Evolutionary conservation across 495 filamentous ascomycete genomes (phyloP), one percentile per base, ranked within the genome.

Genomic region (Recurvomyces mirabilis): DNA sequence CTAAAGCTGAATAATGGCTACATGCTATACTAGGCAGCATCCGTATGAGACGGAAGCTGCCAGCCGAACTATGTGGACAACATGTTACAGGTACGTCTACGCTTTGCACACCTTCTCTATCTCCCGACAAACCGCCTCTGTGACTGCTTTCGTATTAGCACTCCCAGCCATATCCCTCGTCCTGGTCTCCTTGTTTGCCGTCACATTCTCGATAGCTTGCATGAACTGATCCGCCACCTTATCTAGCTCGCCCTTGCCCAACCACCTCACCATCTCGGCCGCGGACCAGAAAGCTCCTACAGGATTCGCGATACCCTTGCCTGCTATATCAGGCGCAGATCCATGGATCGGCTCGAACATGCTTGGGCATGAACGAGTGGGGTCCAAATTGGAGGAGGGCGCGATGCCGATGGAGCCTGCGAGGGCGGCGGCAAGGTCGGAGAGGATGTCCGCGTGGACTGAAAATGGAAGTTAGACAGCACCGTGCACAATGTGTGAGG

Each of bases 271-370:
- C 79, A 82, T 84, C 58, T 82, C 78, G 1, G 73, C 72, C 4
- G 70, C 75, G 3, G 73, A 77, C 79, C 78, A 82, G 58, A 84
- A 78, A 0, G 78, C 79, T 6, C 70, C 80, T 0, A 85, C 70
- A 0, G 81, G 80, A 57, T 87, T 85, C 10, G 81, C 81, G 28
- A 82, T 65, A 0, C 79, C 79, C 58, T 77, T 78, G 0, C 81
- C 80, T 1, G 77, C 75, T 42, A 87, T 83, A 51, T 84, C 81
- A 12, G 79, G 79, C 1, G 77, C 77, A n/a, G 69, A 73, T 6
- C 77, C 76, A 48, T 81, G 77, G 34, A 81, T 79, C 0, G 76
- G 76, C 67, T 80, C 76, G 48, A 82, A 82, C 71, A 82, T 78
- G 35, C 68, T 73, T 1, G 78, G 77, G 43, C 71, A 65, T 55